Base-by-base conservation (phyloP, 352 stramenopile species). In the Pythium graminicola region DNA sequence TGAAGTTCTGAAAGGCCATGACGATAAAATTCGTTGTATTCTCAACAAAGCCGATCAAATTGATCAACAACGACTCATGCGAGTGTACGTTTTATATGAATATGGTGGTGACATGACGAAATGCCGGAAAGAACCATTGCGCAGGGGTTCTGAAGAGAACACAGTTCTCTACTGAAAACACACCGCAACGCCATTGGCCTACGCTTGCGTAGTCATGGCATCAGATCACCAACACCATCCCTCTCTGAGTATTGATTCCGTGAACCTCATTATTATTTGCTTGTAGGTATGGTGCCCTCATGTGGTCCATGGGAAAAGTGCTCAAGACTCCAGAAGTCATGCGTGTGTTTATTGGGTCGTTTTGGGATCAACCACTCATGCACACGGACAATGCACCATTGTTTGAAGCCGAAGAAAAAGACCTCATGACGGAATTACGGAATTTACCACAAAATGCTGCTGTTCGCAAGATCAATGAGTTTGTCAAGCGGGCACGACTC, bases 11-110 rank as follows among this genome's bases (percentile, higher is more conserved):
- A 86, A 90, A 51, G 85, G 94, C 47, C 94, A 99, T 51, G 95
- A 98, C 69, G 96, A 99, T 69, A 99, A 99, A 73, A 97, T 99
- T 54, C 81, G 96, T 9, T 98, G 96, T 63, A 91, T 99, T 24
- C 83, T 99, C 31, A 99, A 99, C 74, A 99, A 99, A 69, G 95
- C 97, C 26, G 97, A 99, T 79, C 88, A 98, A 71, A 97, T 99
- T 45, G 91, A 98, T 69, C 81, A 95, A 54, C 95, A 99, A 62
- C 89, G 98, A 50, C 81, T 99, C 39, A 98, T 99, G 89, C 81
- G 95, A 42, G 94, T 95, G 62, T 98, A 73, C 16, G 62, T 70
- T 8, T 55, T 53, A 40, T 41, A 14, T 14, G 26, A 28, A 26
- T 40, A 19, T 24, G 32, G 22, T 22, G 53, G 50, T 44, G 54